Conservation (phyloP, 2,329 filamentous ascomycete genomes). For the Pyrenochaeta sp. region DNA sequence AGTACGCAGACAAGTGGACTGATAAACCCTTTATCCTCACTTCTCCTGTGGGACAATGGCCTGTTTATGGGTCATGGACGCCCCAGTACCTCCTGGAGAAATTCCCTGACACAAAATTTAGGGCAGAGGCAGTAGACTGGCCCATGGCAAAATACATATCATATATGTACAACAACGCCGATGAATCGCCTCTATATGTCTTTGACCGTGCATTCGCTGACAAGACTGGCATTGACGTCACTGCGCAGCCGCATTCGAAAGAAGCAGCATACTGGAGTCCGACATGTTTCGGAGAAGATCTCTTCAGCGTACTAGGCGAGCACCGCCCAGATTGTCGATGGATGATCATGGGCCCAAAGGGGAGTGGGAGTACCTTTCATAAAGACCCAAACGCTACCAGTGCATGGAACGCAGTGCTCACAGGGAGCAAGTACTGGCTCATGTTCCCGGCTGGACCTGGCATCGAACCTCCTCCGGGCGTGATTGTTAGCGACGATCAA, state of each 20-base stretch:
- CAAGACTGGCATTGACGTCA: slow-evolving; percentile 73
- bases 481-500: slow-evolving; percentile 87
- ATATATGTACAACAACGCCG: slow-evolving; percentile 81
- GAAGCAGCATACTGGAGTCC: slow-evolving; percentile 78
- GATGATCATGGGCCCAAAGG: slow-evolving; percentile 87
- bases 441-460: slow-evolving; percentile 83
- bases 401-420: slow-evolving; percentile 94
- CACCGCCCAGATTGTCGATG: slow-evolving; percentile 88
- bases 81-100: slow-evolving; percentile 70
- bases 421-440: slow-evolving; percentile 96
- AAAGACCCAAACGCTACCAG: slow-evolving; percentile 77
- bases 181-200: slow-evolving; percentile 91
- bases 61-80: slow-evolving; percentile 77
- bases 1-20: slow-evolving; percentile 80
- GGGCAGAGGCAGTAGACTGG: slow-evolving; percentile 95
- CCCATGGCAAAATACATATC: slow-evolving; percentile 78
- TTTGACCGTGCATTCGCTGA: slow-evolving; percentile 88
- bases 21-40: slow-evolving; percentile 88
- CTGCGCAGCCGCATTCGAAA: slow-evolving; percentile 54
- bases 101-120: slow-evolving; percentile 75
- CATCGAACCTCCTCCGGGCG: slow-evolving; percentile 78
- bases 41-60: slow-evolving; percentile 81
- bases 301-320: slow-evolving; percentile 79
- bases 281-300: slow-evolving; percentile 83
- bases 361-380: slow-evolving; percentile 94